Percentiles rank a stretch among this genome's conserved stretches.
These are phyloP conservation scores for Dalechampia spathulata DNA, from an alignment of 441 rosid species.

Conservation along the genomic window DNA sequence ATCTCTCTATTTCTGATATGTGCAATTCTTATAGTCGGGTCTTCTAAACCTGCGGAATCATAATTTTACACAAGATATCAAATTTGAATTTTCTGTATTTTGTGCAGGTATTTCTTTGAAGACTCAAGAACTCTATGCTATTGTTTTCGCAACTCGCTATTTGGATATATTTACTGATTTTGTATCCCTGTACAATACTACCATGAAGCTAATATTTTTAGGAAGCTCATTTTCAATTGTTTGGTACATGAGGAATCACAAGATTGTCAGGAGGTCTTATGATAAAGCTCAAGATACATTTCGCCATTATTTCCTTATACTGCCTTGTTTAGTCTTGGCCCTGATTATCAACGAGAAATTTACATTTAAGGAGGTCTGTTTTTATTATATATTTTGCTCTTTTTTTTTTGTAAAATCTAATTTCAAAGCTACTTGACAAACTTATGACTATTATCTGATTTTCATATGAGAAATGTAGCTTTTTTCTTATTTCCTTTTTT, in stretches of 20 bases:
- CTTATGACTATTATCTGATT: background rate
- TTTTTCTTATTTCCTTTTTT: background rate
- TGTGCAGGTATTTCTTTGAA: slow-evolving; percentile 72
- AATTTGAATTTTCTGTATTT: background rate
- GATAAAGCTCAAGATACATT: slow-evolving; percentile 85
- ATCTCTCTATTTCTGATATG: too few relatives aligned
- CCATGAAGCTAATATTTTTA: slow-evolving; percentile 85
- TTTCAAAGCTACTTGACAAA: background rate
- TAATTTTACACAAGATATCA: background rate
- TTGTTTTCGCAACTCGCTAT: slow-evolving; percentile 77
- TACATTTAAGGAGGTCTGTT: slow-evolving; percentile 65
- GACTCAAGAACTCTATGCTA: slow-evolving; percentile 88
- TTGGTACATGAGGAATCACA: slow-evolving; percentile 84
- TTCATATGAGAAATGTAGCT: background rate
- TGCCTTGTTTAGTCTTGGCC: slow-evolving; percentile 54
- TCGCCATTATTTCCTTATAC: slow-evolving; percentile 55
- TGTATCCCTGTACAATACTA: slow-evolving; percentile 66
- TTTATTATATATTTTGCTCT: background rate
- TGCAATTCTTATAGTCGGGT: too few relatives aligned
- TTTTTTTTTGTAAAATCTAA: background rate
- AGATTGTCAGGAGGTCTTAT: slow-evolving; percentile 59
- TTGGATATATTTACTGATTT: slow-evolving; percentile 74
- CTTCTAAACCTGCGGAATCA: too few relatives aligned
- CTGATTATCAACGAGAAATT: slow-evolving; percentile 62
- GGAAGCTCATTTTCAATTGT: slow-evolving; percentile 79